Evolutionary conservation across 371 early-diverging fungal species (phyloP).

Genomic region (Apophysomyces trapeziformis): DNA sequence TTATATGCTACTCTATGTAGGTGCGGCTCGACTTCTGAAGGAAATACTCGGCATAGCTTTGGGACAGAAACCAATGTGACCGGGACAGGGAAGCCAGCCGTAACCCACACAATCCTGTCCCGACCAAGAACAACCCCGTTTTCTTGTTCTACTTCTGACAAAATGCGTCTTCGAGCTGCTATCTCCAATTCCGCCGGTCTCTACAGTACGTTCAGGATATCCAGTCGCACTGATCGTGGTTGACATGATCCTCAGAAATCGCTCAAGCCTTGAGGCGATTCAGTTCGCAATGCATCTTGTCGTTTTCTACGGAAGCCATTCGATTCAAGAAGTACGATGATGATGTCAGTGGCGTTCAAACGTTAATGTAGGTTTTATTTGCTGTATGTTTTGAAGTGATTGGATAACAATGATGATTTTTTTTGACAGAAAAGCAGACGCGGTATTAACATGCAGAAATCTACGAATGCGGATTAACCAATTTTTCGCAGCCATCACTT

Average conservation of each 20-base stretch:
- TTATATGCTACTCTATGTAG: too few relatives aligned
- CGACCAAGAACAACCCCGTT: neutral
- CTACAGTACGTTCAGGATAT: neutral
- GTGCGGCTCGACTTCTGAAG: neutral
- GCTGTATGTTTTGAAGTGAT: neutral
- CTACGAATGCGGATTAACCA: neutral
- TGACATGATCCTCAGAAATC: conserved; percentile 26
- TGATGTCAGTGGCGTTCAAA: conserved; percentile 49
- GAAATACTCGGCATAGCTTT: neutral
- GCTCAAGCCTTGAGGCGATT: conserved; percentile 44
- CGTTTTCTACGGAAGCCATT: conserved; percentile 43
- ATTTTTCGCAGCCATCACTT: conserved; percentile 45
- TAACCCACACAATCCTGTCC: too few relatives aligned
- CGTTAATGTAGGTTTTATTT: conserved; percentile 55
- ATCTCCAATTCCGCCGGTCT: conserved; percentile 11
- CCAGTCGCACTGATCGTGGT: neutral
- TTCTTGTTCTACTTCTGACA: neutral
- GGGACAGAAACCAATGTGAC: neutral
- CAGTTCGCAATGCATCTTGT: conserved; percentile 45
- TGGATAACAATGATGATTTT: neutral
- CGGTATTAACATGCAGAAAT: conserved; percentile 15
- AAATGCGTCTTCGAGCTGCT: conserved; percentile 8
- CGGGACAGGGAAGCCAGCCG: neutral
- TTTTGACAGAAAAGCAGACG: conserved; percentile 26
- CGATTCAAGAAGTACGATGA: conserved; percentile 54